Percentiles rank a stretch among this genome's conserved stretches.
These are phyloP conservation scores for Urochloa ruziziensis DNA, from an alignment of 176 grass and related monocot species.

Conservation along the genomic window DNA sequence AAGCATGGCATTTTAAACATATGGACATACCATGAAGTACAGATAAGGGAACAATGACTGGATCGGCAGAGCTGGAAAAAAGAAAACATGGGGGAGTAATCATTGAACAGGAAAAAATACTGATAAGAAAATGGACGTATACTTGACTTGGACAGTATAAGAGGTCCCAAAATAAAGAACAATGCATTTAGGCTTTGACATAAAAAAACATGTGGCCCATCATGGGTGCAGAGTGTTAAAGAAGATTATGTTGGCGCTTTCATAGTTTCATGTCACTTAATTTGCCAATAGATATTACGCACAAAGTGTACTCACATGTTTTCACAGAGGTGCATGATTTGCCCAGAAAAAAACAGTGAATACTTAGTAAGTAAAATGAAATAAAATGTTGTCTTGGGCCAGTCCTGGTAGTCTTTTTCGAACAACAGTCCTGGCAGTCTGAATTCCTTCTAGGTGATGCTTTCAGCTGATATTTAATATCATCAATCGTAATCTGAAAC, in stretches of 20 bases:
- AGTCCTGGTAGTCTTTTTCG: too few species aligned
- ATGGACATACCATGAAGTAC: constrained; percentile 64
- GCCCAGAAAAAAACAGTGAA: too few species aligned
- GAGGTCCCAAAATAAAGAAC: background rate
- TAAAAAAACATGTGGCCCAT: background rate
- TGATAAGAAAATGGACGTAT: background rate
- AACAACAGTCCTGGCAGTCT: background rate
- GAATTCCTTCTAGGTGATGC: background rate
- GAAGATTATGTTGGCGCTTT: background rate
- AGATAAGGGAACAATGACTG: constrained; percentile 58
- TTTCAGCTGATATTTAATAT: background rate
- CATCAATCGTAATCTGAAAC: background rate
- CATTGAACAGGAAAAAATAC: background rate
- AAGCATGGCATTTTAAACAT: background rate
- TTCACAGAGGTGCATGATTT: background rate
- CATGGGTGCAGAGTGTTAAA: background rate
- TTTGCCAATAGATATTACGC: background rate
- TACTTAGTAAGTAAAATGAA: background rate
- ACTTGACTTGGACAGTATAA: background rate
- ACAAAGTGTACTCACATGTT: background rate
- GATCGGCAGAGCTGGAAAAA: constrained; percentile 53
- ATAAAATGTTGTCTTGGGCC: background rate
- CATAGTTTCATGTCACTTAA: background rate
- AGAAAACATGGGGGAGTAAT: background rate
- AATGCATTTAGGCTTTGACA: background rate